Conservation (phyloP, 441 rosid species). For the Omphalea diandra region DNA sequence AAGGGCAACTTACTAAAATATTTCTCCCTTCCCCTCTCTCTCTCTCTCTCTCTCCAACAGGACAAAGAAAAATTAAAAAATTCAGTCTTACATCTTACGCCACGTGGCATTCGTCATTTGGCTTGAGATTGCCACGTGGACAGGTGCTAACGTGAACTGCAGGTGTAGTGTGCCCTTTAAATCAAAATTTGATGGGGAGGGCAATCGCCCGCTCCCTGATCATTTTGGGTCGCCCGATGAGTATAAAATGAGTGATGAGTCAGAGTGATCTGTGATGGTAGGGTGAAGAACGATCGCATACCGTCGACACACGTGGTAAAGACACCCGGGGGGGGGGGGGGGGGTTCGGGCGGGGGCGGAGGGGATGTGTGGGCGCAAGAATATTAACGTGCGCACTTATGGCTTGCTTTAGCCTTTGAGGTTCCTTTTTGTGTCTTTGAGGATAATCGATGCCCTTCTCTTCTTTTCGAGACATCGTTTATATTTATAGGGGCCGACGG, state of each 20-base stretch:
- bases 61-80: neutral
- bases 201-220: neutral
- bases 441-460: neutral
- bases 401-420: neutral
- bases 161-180: neutral
- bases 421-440: neutral
- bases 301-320: constrained; percentile 24
- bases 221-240: no score
- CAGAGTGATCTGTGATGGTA: no score
- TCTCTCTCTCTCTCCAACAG: no score
- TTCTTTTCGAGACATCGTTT: neutral
- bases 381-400: constrained; percentile 16
- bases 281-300: no score
- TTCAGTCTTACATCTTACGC: neutral
- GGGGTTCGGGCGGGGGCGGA: no score
- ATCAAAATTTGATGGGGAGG: neutral
- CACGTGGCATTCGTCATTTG: constrained; percentile 19
- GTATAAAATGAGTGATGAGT: neutral
- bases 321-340: no score
- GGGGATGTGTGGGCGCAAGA: neutral
- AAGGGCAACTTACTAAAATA: neutral
- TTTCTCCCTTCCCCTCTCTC: no score
- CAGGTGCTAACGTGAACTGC: neutral
- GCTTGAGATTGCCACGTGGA: neutral
- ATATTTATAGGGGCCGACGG: neutral